phyloP scores from a whole-genome alignment of 1,139 yeast species.

The Candida glucosophila region DNA sequence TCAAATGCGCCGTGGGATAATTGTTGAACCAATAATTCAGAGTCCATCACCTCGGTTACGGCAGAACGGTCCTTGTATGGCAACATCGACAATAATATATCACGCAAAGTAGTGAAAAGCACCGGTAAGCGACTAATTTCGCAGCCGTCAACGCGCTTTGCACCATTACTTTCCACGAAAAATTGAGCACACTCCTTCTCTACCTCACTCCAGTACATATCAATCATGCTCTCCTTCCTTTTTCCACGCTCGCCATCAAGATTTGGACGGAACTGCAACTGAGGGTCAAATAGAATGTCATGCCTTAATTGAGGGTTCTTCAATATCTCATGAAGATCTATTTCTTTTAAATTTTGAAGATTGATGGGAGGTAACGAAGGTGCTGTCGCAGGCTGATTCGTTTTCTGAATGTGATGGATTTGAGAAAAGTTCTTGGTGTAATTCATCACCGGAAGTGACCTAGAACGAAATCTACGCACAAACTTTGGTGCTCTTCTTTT shows the following conservation, averaged over 20 bases:
- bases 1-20: slow-evolving; percentile 60
- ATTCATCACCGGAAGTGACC: slow-evolving; percentile 37
- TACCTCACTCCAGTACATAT: slow-evolving; percentile 77
- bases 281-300: slow-evolving; percentile 88
- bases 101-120: slow-evolving; percentile 68
- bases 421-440: slow-evolving; percentile 16
- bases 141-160: slow-evolving; percentile 8
- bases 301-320: slow-evolving; percentile 91
- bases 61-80: slow-evolving; percentile 70
- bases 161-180: slow-evolving; percentile 10
- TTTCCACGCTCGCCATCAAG: slow-evolving; percentile 85
- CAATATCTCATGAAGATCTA: slow-evolving; percentile 80
- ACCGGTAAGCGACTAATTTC: slow-evolving; percentile 50
- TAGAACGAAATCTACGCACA: slow-evolving; percentile 31
- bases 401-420: slow-evolving; percentile 5
- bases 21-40: slow-evolving; percentile 71
- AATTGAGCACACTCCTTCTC: slow-evolving; percentile 49
- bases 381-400: slow-evolving; percentile 8
- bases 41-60: slow-evolving; percentile 70
- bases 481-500: slow-evolving; percentile 28
- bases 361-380: slow-evolving; percentile 73
- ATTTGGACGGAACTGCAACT: slow-evolving; percentile 85
- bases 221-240: slow-evolving; percentile 66
- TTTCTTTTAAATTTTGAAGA: slow-evolving; percentile 73
- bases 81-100: slow-evolving; percentile 62